Conservation (phyloP, 2,329 filamentous ascomycete species). For the Monosporascus ibericus region DNA sequence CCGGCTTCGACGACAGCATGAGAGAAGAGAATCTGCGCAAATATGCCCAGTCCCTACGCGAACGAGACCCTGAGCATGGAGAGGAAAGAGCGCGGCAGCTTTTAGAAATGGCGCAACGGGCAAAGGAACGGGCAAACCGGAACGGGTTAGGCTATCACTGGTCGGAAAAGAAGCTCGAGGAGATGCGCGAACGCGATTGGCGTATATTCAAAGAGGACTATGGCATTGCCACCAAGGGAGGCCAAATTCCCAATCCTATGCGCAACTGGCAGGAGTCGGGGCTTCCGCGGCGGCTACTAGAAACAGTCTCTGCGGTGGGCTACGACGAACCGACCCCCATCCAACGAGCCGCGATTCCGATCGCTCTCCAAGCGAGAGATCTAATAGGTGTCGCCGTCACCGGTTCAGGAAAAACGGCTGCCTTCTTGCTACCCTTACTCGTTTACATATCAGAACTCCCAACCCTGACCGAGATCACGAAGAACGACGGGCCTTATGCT, state of each 20-base stretch:
- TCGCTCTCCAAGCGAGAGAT: constrained; percentile 85
- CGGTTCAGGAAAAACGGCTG: constrained; percentile 96
- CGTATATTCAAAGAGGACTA: constrained; percentile 99
- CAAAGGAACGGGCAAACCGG: constrained; percentile 65
- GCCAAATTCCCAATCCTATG: constrained; percentile 91
- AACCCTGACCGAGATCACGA: constrained; percentile 74
- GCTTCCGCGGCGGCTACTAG: constrained; percentile 69
- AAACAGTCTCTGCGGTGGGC: constrained; percentile 77
- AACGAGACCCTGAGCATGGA: constrained; percentile 71
- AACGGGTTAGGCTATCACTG: constrained; percentile 86
- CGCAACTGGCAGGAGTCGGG: constrained; percentile 84
- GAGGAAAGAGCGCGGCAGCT: constrained; percentile 70
- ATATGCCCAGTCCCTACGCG: constrained; percentile 63
- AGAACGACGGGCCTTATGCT: constrained; percentile 94
- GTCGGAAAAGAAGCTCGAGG: constrained; percentile 85
- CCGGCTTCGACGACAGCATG: constrained; percentile 47
- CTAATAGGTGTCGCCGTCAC: constrained; percentile 98
- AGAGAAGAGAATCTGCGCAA: constrained; percentile 49
- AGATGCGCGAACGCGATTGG: constrained; percentile 98
- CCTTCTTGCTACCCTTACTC: constrained; percentile 85
- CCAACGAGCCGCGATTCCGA: constrained; percentile 90
- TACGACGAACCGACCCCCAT: constrained; percentile 90
- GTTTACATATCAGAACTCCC: constrained; percentile 93
- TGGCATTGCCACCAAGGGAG: constrained; percentile 91
- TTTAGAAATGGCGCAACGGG: constrained; percentile 76